A percentile compares a stretch with the other conserved stretches of the same genome.
Evolutionary conservation across 179 eudicot genomes (phyloP).

Genomic region (Beta lomatogona): DNA sequence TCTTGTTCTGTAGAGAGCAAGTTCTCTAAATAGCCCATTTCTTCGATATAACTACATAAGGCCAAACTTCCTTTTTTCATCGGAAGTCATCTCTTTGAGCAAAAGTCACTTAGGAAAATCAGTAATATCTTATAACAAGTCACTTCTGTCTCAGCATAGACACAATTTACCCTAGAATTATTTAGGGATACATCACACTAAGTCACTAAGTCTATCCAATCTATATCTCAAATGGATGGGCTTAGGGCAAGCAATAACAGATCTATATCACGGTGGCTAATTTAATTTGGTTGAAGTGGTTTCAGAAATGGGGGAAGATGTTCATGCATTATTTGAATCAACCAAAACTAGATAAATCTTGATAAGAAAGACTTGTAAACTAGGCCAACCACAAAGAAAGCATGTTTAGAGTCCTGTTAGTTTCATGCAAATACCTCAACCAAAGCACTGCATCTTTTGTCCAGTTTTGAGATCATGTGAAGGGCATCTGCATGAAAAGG

Average conservation of each 20-base stretch:
- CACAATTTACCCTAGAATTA: no score
- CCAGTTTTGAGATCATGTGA: conserved; percentile 81
- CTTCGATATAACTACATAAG: no score
- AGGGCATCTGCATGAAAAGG: conserved; percentile 87
- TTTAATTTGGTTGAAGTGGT: not conserved
- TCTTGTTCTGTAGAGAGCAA: no score
- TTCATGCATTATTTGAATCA: not conserved
- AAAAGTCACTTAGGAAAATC: not conserved
- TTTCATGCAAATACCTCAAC: conserved; percentile 70
- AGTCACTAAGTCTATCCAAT: no score
- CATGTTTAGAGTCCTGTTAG: not conserved
- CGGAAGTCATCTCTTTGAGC: not conserved
- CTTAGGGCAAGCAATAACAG: not conserved
- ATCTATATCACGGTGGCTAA: not conserved
- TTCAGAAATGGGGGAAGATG: not conserved
- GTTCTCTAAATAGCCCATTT: no score
- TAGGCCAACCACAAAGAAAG: not conserved
- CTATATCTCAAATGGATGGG: no score
- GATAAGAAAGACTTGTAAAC: not conserved
- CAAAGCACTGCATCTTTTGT: conserved; percentile 82
- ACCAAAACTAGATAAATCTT: not conserved
- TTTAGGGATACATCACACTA: no score
- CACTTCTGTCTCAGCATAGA: no score
- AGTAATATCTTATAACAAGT: no score
- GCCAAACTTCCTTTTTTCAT: no score